These are phyloP conservation scores for Penicillium verrucosum DNA, from an alignment of 2,329 filamentous ascomycete species.

Conservation along the genomic window DNA sequence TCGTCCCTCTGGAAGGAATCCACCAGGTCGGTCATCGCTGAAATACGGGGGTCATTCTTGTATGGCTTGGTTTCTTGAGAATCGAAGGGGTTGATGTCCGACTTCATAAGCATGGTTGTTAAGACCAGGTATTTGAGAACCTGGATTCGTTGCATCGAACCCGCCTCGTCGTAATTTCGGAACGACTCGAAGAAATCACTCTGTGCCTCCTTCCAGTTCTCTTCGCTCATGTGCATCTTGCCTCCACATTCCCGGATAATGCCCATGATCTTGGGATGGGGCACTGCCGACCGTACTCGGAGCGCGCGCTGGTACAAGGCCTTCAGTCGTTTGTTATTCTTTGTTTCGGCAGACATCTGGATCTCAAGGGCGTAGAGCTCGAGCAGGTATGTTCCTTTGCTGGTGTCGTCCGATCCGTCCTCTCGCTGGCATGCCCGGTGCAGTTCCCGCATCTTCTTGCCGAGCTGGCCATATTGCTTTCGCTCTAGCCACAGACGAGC, in stretches of 20 bases:
- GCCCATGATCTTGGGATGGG: conserved; percentile 98
- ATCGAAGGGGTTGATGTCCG: conserved; percentile 97
- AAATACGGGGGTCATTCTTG: conserved; percentile 89
- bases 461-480: conserved; percentile 77
- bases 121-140: conserved; percentile 95
- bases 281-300: conserved; percentile 91
- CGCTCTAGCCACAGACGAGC: conserved; percentile 86
- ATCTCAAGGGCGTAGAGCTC: conserved; percentile 97
- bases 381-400: conserved; percentile 92
- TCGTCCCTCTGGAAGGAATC: conserved; percentile 96
- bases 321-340: conserved; percentile 97
- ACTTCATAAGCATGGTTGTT: conserved; percentile 97
- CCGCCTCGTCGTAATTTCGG: conserved; percentile 97
- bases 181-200: conserved; percentile 99
- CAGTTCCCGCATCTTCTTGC: conserved; percentile 80
- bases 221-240: conserved; percentile 99
- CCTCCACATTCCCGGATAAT: conserved; percentile 98
- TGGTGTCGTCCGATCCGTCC: conserved; percentile 78
- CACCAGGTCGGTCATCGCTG: conserved; percentile 94
- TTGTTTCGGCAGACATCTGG: conserved; percentile 95
- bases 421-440: conserved; percentile 84
- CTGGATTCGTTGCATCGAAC: conserved; percentile 91
- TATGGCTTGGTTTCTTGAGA: conserved; percentile 99
- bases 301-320: conserved; percentile 86
- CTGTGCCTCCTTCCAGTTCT: conserved; percentile 97